phyloP scores from a whole-genome alignment of 2,329 filamentous ascomycete species.

The Colletotrichum tropicicola region DNA sequence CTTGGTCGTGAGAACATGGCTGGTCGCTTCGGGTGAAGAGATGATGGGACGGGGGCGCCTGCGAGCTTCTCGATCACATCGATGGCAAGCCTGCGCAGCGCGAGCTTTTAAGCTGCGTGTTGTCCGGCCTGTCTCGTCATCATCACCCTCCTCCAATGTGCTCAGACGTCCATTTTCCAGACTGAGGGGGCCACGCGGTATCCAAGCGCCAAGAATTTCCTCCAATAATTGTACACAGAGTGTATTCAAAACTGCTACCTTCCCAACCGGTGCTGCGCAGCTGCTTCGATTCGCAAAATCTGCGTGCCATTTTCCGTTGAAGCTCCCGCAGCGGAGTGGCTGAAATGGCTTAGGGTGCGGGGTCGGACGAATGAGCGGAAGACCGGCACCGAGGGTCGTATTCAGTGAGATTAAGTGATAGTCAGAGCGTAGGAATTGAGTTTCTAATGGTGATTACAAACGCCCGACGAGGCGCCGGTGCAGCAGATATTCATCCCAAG shows the following conservation, averaged over 20 bases:
- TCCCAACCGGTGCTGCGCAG: neutral
- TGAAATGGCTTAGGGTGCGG: neutral
- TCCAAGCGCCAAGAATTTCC: neutral
- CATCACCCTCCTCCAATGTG: neutral
- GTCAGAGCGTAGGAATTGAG: too few relatives aligned
- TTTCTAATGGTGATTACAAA: too few relatives aligned
- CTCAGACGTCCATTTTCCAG: neutral
- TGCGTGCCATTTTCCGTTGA: neutral
- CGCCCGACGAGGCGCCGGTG: too few relatives aligned
- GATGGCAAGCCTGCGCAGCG: neutral
- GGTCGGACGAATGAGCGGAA: neutral
- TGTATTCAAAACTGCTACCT: neutral
- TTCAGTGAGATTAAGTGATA: too few relatives aligned
- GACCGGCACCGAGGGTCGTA: neutral
- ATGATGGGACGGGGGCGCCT: neutral
- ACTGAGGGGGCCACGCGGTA: neutral
- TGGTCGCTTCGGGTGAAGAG: neutral
- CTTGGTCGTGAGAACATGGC: conserved; percentile 10
- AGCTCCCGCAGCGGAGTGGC: neutral
- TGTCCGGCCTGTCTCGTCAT: neutral
- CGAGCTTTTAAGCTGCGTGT: neutral
- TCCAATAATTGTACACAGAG: conserved; percentile 1
- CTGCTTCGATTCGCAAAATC: neutral
- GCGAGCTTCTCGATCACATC: too few relatives aligned
- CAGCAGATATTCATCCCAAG: too few relatives aligned